Conservation (phyloP, 2,329 filamentous ascomycete species). For the Madurella mycetomatis region DNA sequence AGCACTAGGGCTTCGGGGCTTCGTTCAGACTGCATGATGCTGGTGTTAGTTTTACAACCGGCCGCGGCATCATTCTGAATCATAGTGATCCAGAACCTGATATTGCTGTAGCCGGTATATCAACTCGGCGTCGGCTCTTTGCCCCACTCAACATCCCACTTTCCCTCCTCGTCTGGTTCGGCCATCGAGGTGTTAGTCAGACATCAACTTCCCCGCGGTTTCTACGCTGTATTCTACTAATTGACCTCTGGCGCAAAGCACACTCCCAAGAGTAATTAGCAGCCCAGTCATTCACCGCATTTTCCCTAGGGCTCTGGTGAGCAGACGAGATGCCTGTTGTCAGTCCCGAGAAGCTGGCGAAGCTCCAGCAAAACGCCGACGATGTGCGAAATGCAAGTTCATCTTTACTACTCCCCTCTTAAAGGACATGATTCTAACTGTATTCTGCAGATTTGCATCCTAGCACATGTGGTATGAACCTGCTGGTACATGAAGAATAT, state of each 20-base stretch:
- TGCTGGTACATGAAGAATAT: background rate
- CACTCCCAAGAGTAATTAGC: background rate
- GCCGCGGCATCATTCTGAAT: background rate
- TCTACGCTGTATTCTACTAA: background rate
- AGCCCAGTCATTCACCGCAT: background rate
- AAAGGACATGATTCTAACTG: slow-evolving; percentile 29
- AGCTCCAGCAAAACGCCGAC: slow-evolving; percentile 80
- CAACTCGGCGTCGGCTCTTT: background rate
- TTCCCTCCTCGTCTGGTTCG: slow-evolving; percentile 9
- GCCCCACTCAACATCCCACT: slow-evolving; percentile 18
- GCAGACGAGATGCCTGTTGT: slow-evolving; percentile 76
- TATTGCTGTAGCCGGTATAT: slow-evolving; percentile 6
- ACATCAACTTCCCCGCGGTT: slow-evolving; percentile 7
- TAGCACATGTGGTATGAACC: slow-evolving; percentile 68
- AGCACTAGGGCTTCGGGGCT: no score
- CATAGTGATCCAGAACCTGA: background rate
- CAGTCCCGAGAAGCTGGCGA: slow-evolving; percentile 81
- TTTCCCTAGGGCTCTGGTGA: background rate
- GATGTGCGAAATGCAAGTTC: slow-evolving; percentile 83
- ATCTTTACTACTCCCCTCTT: slow-evolving; percentile 13
- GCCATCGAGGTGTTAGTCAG: slow-evolving; percentile 18
- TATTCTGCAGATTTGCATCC: slow-evolving; percentile 70
- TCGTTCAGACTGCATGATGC: background rate
- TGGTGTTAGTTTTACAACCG: background rate
- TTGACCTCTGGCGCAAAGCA: background rate